Evolutionary conservation across 352 stramenopile genomes (phyloP), one percentile per base, ranked within the genome.

Genomic region (Phytophthora sojae): DNA sequence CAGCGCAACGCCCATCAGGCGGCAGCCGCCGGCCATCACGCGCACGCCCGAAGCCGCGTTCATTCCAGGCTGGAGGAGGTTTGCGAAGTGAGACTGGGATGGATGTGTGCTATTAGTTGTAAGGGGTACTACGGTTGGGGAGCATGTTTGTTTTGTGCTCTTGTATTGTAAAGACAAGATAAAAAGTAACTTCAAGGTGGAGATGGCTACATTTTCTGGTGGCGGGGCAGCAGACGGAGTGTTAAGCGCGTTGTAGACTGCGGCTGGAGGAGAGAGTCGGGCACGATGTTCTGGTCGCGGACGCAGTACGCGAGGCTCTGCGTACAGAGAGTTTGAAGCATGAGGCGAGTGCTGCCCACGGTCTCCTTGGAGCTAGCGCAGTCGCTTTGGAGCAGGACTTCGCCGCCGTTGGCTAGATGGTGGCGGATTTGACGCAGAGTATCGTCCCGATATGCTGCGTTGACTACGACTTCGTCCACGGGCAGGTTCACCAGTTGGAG

Each of bases 1-100:
- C 15, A 96, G 77, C 45, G 90, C 90, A 25, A 96, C 77, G 45
- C 90, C 90, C 39, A 94, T 53, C 14, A 94, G 68, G 17, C 75
- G 76, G 52, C 76, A 85, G 5, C 66, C 39, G 11, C 56, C 59
- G 4, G 29, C 57, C 17, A 49, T 32, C 29, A 35, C 29, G 4
- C 42, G 51, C 44, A 47, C 35, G 25, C 37, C 30, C 6, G 49
- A 51, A 19, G n/a, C 19, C 9, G 17, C 6, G 14, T 30, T 71
- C 57, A 71, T 71, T 8, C 42, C 3, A 50, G 6, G 42, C 42
- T 25, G 17, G 42, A 19, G 15, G 42, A 19, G 15, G 42, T 15
- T n/a, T 17, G 15, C 4, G 37, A 45, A n/a, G 37, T n/a, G 35
- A 15, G 2, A 26, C 25, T 26, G 25, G 37, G 37, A 45, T 35